A percentile compares a stretch with the other conserved stretches of the same genome.
Conservation (phyloP, 2,329 filamentous ascomycete species). For the Paraphoma chrysanthemicola region DNA sequence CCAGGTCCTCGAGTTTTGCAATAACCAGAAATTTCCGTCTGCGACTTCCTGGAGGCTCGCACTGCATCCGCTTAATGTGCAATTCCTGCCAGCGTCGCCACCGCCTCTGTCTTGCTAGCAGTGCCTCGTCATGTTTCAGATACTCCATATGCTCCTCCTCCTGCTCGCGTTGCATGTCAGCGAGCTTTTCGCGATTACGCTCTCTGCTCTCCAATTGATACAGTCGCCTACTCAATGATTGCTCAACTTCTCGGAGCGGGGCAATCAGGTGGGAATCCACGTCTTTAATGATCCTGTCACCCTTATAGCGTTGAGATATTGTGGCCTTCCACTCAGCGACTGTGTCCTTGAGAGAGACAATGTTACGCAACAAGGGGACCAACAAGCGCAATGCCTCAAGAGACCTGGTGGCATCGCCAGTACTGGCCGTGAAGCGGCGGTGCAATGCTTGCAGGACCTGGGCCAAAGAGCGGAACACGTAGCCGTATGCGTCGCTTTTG, state of each 20-base stretch:
- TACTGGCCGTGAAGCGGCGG: constrained; percentile 13
- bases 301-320: constrained; percentile 16
- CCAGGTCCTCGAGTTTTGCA: constrained; percentile 16
- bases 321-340: constrained; percentile 30
- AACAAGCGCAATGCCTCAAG: constrained; percentile 26
- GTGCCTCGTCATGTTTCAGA: constrained; percentile 1
- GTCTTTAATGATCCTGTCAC: constrained; percentile 30
- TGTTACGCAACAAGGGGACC: constrained; percentile 13
- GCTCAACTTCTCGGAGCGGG: constrained; percentile 27
- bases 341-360: constrained; percentile 33
- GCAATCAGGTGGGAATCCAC: constrained; percentile 31
- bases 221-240: constrained; percentile 6
- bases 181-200: constrained; percentile 3
- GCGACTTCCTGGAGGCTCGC: constrained; percentile 19
- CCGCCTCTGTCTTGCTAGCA: constrained; percentile 7
- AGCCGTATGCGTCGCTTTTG: constrained; percentile 36
- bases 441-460: constrained; percentile 23
- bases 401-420: constrained; percentile 10
- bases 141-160: constrained; percentile 12
- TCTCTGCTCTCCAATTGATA: constrained; percentile 12
- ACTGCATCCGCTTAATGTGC: constrained; percentile 33
- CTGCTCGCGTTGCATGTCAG: constrained; percentile 7
- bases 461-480: constrained; percentile 31
- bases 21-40: constrained; percentile 17
- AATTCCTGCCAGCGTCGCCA: constrained; percentile 39